phyloP scores from a whole-genome alignment of 257 asterid genomes.

The Leptodermis oblonga region DNA sequence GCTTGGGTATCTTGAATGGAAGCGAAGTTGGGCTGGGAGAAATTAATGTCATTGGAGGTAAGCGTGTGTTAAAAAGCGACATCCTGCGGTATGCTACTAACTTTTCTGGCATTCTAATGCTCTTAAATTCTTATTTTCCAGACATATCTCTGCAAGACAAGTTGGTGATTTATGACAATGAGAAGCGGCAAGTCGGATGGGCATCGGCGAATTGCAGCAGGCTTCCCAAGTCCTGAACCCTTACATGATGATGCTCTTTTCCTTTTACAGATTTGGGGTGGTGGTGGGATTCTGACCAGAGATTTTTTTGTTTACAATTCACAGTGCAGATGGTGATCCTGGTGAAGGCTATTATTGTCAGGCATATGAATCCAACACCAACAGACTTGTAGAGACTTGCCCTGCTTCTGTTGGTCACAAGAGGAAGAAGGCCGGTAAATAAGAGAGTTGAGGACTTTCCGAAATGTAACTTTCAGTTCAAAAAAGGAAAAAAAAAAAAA shows the following conservation, averaged over 20 bases:
- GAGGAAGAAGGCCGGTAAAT: conserved; percentile 14
- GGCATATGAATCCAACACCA: conserved; percentile 13
- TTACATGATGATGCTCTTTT: conserved; percentile 9
- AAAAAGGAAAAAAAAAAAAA: not conserved
- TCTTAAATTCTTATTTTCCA: conserved; percentile 19
- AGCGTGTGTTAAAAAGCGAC: not conserved
- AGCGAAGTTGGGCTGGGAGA: conserved; percentile 57
- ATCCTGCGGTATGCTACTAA: not conserved
- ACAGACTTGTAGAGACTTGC: conserved; percentile 11
- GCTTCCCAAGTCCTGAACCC: conserved; percentile 35
- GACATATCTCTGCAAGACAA: conserved; percentile 82
- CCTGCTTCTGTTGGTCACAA: conserved; percentile 19
- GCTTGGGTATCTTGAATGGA: conserved; percentile 90
- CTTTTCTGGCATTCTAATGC: conserved; percentile 16
- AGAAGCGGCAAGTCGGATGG: conserved; percentile 75
- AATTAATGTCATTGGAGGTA: conserved; percentile 79
- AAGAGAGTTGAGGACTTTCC: not conserved
- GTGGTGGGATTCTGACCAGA: conserved; percentile 21
- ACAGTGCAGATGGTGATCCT: conserved; percentile 23
- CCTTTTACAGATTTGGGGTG: conserved; percentile 11
- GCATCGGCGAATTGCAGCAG: conserved; percentile 38
- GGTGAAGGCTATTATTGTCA: conserved; percentile 2
- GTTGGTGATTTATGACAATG: conserved; percentile 81
- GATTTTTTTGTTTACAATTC: conserved; percentile 15
- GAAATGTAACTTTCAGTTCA: not conserved